phyloP scores from a whole-genome alignment of 2,329 filamentous ascomycete species.

The Didymosphaeria variabile region DNA sequence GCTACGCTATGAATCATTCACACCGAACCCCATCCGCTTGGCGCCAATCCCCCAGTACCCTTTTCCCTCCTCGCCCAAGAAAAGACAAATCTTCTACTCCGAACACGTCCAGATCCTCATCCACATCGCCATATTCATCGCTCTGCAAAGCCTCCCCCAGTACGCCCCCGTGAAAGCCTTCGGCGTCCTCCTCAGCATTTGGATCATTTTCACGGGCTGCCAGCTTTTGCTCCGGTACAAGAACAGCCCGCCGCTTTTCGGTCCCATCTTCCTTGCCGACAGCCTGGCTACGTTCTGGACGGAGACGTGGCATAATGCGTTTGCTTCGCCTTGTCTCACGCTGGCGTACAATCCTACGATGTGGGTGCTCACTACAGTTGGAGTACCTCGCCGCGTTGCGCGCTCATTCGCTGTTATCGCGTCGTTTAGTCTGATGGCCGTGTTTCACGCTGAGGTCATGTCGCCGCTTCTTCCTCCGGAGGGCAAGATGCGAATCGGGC shows the following conservation, averaged over 20 bases:
- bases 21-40: slow-evolving; percentile 51
- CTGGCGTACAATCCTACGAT: slow-evolving; percentile 52
- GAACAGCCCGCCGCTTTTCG: slow-evolving; percentile 50
- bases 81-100: slow-evolving; percentile 49
- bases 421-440: slow-evolving; percentile 51
- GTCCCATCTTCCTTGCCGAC: slow-evolving; percentile 50
- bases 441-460: slow-evolving; percentile 52
- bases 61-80: slow-evolving; percentile 46
- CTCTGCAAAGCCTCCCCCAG: slow-evolving; percentile 51
- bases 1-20: slow-evolving; percentile 56
- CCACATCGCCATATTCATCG: slow-evolving; percentile 44
- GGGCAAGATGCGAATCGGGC: slow-evolving; percentile 44
- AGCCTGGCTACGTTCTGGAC: slow-evolving; percentile 46
- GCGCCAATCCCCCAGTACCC: slow-evolving; percentile 39
- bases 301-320: slow-evolving; percentile 56
- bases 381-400: slow-evolving; percentile 43
- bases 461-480: slow-evolving; percentile 44
- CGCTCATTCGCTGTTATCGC: slow-evolving; percentile 48
- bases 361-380: slow-evolving; percentile 39
- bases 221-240: slow-evolving; percentile 51
- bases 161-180: slow-evolving; percentile 48
- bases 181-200: slow-evolving; percentile 52
- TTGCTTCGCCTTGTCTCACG: slow-evolving; percentile 51
- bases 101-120: slow-evolving; percentile 48
- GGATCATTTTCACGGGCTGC: slow-evolving; percentile 52